Conservation (phyloP, 2,329 filamentous ascomycete genomes). For the Venturia pyrina region DNA sequence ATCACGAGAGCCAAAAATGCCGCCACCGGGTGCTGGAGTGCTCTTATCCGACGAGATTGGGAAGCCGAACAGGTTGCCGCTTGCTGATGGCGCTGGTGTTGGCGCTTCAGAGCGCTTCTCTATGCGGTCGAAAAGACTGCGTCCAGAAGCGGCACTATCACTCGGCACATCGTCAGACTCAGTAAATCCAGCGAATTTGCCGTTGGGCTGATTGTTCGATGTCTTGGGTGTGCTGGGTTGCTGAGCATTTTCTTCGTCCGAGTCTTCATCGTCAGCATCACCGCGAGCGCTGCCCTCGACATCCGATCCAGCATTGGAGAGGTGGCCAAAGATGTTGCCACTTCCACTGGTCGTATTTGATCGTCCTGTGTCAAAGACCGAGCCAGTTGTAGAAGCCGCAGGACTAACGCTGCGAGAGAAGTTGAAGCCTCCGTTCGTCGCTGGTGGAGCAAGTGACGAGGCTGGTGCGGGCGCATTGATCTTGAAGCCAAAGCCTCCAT, state of each 20-base stretch:
- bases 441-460: slow-evolving; percentile 4
- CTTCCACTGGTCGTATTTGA: slow-evolving; percentile 1
- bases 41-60: neutral
- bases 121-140: slow-evolving; percentile 5
- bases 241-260: slow-evolving; percentile 17
- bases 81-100: neutral
- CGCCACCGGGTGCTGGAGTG: slow-evolving; percentile 13
- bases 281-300: slow-evolving; percentile 15
- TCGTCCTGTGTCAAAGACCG: slow-evolving; percentile 6
- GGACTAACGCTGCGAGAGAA: slow-evolving; percentile 7
- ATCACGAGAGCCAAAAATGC: slow-evolving; percentile 16
- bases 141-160: neutral
- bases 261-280: slow-evolving; percentile 22
- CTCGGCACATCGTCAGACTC: slow-evolving; percentile 3
- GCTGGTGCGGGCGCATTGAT: neutral
- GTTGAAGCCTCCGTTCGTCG: slow-evolving; percentile 3
- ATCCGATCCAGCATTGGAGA: slow-evolving; percentile 2
- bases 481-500: neutral
- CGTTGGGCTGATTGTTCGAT: neutral
- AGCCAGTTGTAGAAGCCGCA: slow-evolving; percentile 4
- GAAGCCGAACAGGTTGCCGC: neutral
- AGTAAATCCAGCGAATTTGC: neutral
- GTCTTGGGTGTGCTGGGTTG: neutral
- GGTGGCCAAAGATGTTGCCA: slow-evolving; percentile 10
- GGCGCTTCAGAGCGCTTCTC: neutral